Evolutionary conservation across 768 basidiomycete species (phyloP), one percentile per base, ranked within the genome.

Genomic region (Lyophyllum decastes): DNA sequence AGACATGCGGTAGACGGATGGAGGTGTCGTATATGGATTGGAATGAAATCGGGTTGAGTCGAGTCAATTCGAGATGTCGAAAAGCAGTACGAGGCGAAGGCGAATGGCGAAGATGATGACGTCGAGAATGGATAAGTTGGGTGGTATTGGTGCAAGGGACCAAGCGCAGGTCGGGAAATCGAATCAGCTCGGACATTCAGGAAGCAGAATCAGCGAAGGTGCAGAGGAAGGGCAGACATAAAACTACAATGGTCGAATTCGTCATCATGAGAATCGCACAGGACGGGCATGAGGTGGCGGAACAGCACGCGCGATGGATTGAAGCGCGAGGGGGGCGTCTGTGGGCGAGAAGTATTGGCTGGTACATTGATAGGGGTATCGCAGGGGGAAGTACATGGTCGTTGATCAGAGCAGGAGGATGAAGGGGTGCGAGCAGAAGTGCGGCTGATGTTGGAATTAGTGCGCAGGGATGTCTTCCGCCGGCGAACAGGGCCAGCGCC

Each of bases 271-370:
- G 67, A 61, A 68, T 77, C 76, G 62, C 74, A 73, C 62, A 79
- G 73, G 54, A 86, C 79, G 38, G 86, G 86, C 84, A 88, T 85
- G 66, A 88, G 82, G 62, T 85, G 77, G 67, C 75, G 78, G 61
- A 86, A 86, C 17, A 77, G 74, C 63, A 83, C 75, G 59, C 71
- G 76, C 54, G 78, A 77, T 17, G 81, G 81, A 61, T 79, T 72
- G 65, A 82, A 78, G 30, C 74, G 73, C 27, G 76, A 66, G 64
- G 64, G 61, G 25, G 69, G 73, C 53, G 76, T 76, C 64, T 60
- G 63, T 55, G 64, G 68, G 17, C 58, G 67, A 46, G 63, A 57
- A 3, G 43, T 49, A 11, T 46, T 6, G 34, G 46, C 17, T 54
- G 60, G 63, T 49, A 64, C 62, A 45, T 59, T 62, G 25, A 46